Base-by-base conservation (phyloP, 164 flowering plant genomes). In the Macadamia tetraphylla region DNA sequence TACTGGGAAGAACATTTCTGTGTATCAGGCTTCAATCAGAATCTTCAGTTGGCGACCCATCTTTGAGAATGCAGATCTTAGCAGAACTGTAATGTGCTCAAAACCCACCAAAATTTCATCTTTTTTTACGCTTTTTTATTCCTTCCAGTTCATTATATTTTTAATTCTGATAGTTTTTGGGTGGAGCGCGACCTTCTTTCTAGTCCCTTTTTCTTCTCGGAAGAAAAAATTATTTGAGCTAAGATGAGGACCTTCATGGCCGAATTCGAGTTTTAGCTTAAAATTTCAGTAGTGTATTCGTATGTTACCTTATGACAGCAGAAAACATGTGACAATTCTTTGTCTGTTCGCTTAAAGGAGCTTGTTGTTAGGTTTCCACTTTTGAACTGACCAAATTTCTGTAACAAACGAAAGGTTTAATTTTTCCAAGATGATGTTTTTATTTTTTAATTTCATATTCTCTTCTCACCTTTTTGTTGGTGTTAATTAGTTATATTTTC, bases 41-140 rank as follows among this genome's bases (percentile, higher is more conserved):
- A 80, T 92, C 83, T 90, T 94, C 76, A 81, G 91, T 56, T 89
- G 97, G 97, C 75, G 87, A 85, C 91, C 95, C 79, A 73, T 79
- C 51, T 85, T 87, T 73, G 83, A 81, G 29, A 79, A 74, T 73
- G 68, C 82, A 11, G 85, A 82, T 72, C 78, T 80, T 68, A 58
- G 83, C 60, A 75, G 59, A 71, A 78, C 64, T 79, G 97, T 91
- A 84, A 86, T 65, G 67, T 57, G 9, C 43, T 23, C 0, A 49
- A n/a, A 59, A 58, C 74, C 70, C 61, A 59, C 62, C 67, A 69
- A 78, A 68, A 73, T 76, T 69, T 61, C 72, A 66, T 31, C 63
- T 65, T 46, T 9, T 9, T 71, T 64, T 15, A 51, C 4, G 4
- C 43, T 65, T 29, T 48, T 29, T 29, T 64, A 29, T 23, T 23